Evolutionary conservation across 2,329 filamentous ascomycete genomes (phyloP).

Genomic region (Neocatenulostroma microsporum): DNA sequence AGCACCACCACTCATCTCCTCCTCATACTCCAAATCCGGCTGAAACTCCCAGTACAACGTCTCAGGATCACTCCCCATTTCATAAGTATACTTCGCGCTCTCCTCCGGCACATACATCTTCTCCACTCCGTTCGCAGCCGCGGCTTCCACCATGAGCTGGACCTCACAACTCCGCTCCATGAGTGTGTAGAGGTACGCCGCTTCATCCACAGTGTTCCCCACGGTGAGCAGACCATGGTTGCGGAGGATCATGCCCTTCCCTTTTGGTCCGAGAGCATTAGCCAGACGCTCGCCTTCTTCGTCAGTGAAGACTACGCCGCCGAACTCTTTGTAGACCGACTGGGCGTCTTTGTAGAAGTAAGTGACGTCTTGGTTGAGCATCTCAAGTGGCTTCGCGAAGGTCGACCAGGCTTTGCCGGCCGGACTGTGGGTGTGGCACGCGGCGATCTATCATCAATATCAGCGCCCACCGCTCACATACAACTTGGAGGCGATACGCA

Average conservation of each 20-base stretch:
- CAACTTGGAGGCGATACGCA: no score
- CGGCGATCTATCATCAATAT: slow-evolving; percentile 44
- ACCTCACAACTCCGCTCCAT: slow-evolving; percentile 62
- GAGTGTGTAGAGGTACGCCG: slow-evolving; percentile 60
- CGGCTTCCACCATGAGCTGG: slow-evolving; percentile 61
- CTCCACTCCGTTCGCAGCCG: slow-evolving; percentile 46
- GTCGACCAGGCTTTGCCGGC: slow-evolving; percentile 60
- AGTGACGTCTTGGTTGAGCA: slow-evolving; percentile 62
- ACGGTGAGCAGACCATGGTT: slow-evolving; percentile 69
- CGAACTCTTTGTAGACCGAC: slow-evolving; percentile 56
- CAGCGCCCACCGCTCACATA: not conserved
- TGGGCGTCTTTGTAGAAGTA: slow-evolving; percentile 57
- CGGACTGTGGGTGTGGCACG: slow-evolving; percentile 61
- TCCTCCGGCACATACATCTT: slow-evolving; percentile 51
- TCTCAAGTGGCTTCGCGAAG: slow-evolving; percentile 59
- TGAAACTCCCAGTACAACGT: slow-evolving; percentile 47
- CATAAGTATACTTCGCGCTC: slow-evolving; percentile 48
- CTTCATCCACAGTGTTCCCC: slow-evolving; percentile 65
- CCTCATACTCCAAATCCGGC: slow-evolving; percentile 41
- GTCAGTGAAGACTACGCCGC: slow-evolving; percentile 54
- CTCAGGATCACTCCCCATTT: slow-evolving; percentile 42
- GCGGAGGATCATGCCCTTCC: slow-evolving; percentile 56
- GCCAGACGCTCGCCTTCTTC: slow-evolving; percentile 60
- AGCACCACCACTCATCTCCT: slow-evolving; percentile 20
- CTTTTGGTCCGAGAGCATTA: slow-evolving; percentile 53